Conservation (phyloP, 169 alveolate genomes). For the Amoebophrya sp. region DNA sequence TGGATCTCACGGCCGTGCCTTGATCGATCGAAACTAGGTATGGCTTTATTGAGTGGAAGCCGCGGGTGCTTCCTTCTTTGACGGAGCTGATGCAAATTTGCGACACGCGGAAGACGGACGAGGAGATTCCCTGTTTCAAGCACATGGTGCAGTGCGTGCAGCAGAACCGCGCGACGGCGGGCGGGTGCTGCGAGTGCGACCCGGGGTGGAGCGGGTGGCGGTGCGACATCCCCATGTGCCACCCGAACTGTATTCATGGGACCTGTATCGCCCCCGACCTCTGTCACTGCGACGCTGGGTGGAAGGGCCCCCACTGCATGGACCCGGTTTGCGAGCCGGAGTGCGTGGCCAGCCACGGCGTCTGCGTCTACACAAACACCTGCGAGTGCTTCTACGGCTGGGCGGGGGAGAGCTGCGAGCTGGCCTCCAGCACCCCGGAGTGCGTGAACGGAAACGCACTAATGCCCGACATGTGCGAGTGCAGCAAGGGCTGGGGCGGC, state of each 20-base stretch:
- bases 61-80: constrained; percentile 9
- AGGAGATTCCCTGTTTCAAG: constrained; percentile 5
- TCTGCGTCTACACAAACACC: constrained; percentile 44
- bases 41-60: background rate
- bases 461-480: constrained; percentile 41
- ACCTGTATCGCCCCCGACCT: constrained; percentile 41
- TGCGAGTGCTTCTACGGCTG: constrained; percentile 52
- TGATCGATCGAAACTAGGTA: background rate
- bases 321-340: constrained; percentile 39
- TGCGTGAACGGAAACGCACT: constrained; percentile 47
- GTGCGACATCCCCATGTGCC: constrained; percentile 49
- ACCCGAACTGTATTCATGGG: constrained; percentile 45
- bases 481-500: constrained; percentile 49
- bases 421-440: constrained; percentile 32
- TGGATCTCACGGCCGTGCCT: no score
- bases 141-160: constrained; percentile 9
- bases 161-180: constrained; percentile 25
- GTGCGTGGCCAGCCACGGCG: constrained; percentile 40
- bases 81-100: background rate
- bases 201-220: constrained; percentile 50
- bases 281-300: constrained; percentile 44
- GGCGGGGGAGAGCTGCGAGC: constrained; percentile 40
- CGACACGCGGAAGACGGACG: background rate
- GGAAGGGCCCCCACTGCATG: constrained; percentile 43
- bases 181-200: constrained; percentile 54